A percentile compares a stretch with the other conserved stretches of the same genome.
phyloP scores from a whole-genome alignment of 2,329 filamentous ascomycete genomes.

The Coleophoma eucalyptorum region DNA sequence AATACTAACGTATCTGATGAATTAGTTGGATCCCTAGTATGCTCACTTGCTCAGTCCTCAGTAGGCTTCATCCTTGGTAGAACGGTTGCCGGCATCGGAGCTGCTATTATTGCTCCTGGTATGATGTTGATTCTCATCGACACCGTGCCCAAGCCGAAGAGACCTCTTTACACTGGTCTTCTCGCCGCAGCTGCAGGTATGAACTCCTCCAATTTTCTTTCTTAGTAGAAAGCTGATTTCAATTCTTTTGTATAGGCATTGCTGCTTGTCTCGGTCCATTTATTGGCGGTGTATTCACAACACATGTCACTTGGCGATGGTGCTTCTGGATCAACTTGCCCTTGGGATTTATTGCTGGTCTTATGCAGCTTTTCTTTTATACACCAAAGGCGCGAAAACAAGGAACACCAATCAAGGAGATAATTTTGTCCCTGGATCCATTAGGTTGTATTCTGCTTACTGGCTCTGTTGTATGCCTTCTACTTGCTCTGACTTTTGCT shows the following conservation, averaged over 20 bases:
- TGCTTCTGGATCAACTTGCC: constrained; percentile 44
- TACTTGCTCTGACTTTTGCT: constrained; percentile 30
- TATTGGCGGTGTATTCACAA: constrained; percentile 59
- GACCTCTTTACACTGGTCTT: neutral
- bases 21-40: neutral
- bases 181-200: constrained; percentile 50
- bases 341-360: constrained; percentile 31
- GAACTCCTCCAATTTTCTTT: no score
- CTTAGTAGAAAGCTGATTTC: no score
- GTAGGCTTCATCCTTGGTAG: neutral
- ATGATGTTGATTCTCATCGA: neutral
- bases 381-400: neutral
- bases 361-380: constrained; percentile 27
- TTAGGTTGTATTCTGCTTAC: constrained; percentile 24
- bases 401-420: neutral
- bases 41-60: neutral
- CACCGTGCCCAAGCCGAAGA: neutral
- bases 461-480: constrained; percentile 18
- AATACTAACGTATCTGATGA: neutral
- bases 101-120: neutral
- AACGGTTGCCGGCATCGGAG: neutral
- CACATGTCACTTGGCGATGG: constrained; percentile 53
- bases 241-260: constrained; percentile 18
- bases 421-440: constrained; percentile 19
- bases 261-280: constrained; percentile 59